Evolutionary conservation across 2,329 filamentous ascomycete genomes (phyloP).

Genomic region (Blumeria hordei): DNA sequence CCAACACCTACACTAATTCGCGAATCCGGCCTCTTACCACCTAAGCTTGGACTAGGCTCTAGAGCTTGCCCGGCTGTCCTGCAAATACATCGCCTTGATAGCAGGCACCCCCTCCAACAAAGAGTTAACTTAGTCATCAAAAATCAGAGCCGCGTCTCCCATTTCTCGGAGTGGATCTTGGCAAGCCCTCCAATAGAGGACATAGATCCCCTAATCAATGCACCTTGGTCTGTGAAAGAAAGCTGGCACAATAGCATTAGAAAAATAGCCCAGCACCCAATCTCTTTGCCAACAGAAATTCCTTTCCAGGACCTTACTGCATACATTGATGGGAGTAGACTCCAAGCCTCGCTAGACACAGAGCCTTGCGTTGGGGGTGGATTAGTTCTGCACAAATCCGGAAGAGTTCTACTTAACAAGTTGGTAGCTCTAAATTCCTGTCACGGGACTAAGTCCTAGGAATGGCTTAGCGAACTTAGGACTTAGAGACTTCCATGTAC

Average conservation of each 20-base stretch:
- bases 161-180: not conserved
- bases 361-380: too few species aligned
- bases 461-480: too few species aligned
- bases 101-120: not conserved
- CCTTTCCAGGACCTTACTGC: not conserved
- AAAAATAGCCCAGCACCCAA: not conserved
- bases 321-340: too few species aligned
- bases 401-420: too few species aligned
- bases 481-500: too few species aligned
- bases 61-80: not conserved
- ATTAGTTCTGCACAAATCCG: too few species aligned
- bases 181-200: not conserved
- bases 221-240: too few species aligned
- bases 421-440: not conserved
- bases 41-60: not conserved
- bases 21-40: not conserved
- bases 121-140: not conserved
- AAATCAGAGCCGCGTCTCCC: not conserved
- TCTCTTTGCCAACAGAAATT: not conserved
- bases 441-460: too few species aligned
- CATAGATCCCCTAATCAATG: not conserved
- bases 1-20: not conserved
- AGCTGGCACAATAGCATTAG: not conserved
- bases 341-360: too few species aligned
- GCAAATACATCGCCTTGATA: not conserved